Evolutionary conservation across 1,284 basidiomycete genomes (phyloP), one percentile per base, ranked within the genome.

Genomic region (Irpex lacteus): DNA sequence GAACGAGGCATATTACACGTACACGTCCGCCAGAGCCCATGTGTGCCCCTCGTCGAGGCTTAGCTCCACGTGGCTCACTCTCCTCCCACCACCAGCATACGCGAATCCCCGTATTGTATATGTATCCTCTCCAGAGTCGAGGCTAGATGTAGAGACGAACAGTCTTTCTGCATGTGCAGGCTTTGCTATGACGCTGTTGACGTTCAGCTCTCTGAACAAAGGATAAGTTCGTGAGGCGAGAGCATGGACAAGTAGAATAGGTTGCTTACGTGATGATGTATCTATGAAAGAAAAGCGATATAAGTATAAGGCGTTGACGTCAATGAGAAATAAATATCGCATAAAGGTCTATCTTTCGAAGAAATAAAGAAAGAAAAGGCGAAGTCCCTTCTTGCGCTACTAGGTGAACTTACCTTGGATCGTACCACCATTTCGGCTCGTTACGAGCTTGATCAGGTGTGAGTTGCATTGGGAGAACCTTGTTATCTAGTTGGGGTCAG

Each of bases 31-130:
- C 4, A 87, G 75, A 15, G 64, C 68, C 89, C 89, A 90, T 0
- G 77, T 80, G 19, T 67, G 63, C 0, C 88, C 89, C 52, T 85
- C 82, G 68, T 90, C 87, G 5, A 87, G 70, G 5, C 86, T 85
- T 56, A 89, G 66, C 68, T 91, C 89, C 15, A 89, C 82, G 11
- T 88, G 79, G 6, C 80, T 82, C 36, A 91, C 77, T 13, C 87
- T 78, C 11, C 84, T 76, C 0, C 88, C 88, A 5, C 89, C 88
- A n/a, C 89, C 89, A 13, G 81, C 78, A 71, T 90, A 90, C 0
- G 87, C 88, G 67, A 90, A 91, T 5, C 89, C 89, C 57, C 74
- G 71, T 15, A 82, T 36, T 3, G 73, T 73, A 67, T 85, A 88
- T 2, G 65, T 66, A n/a, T 63, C 37, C 13, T 38, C 34, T 1